These are phyloP conservation scores for Mediolabrus comicus DNA, from an alignment of 108 stramenopile species.

Conservation along the genomic window DNA sequence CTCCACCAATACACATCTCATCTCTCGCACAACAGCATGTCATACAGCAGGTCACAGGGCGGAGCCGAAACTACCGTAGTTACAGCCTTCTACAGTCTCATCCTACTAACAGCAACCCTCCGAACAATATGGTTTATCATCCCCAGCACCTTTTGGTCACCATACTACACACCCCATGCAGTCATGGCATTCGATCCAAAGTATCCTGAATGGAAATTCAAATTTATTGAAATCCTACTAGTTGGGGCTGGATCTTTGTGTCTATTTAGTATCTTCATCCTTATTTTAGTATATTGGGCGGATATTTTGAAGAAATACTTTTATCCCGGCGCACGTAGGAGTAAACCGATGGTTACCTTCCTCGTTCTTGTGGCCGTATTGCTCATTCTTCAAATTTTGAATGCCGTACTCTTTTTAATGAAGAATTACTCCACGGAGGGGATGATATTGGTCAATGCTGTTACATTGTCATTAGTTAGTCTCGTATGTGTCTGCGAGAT, in stretches of 20 bases:
- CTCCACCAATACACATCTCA: neutral
- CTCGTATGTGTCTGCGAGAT: constrained; percentile 91
- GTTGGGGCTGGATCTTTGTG: constrained; percentile 83
- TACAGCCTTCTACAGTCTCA: constrained; percentile 94
- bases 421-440: constrained; percentile 88
- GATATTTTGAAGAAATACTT: constrained; percentile 96
- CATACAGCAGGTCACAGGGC: constrained; percentile 67
- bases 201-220: constrained; percentile 81
- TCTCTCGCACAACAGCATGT: constrained; percentile 49
- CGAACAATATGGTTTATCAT: constrained; percentile 91
- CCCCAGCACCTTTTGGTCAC: constrained; percentile 79
- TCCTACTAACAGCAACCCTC: constrained; percentile 75
- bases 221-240: constrained; percentile 77
- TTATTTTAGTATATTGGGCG: constrained; percentile 96
- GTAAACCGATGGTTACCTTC: constrained; percentile 90
- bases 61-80: constrained; percentile 92
- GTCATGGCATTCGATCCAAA: constrained; percentile 82
- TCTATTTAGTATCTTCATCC: constrained; percentile 94
- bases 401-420: constrained; percentile 78
- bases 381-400: constrained; percentile 65
- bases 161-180: constrained; percentile 84
- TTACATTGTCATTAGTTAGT: constrained; percentile 80
- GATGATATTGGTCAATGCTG: constrained; percentile 90
- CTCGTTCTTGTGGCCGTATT: constrained; percentile 68
- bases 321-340: constrained; percentile 80